Percentiles rank a stretch among this genome's conserved stretches.
phyloP scores from a whole-genome alignment of 495 filamentous ascomycete species.

The Endocarpon pusillum region DNA sequence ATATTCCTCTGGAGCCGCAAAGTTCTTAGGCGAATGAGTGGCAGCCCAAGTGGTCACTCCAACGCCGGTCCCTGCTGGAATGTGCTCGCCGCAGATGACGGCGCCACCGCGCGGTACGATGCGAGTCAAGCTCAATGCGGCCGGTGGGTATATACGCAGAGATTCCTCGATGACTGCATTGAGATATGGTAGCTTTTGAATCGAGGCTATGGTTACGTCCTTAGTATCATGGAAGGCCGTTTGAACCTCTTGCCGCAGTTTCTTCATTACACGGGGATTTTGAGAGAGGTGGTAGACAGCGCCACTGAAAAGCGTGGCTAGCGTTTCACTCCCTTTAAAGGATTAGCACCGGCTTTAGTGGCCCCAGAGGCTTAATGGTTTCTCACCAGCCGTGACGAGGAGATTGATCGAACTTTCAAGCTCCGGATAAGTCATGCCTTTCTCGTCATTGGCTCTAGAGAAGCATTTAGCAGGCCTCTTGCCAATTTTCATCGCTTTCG shows the following conservation, averaged over 20 bases:
- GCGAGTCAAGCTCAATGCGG: slow-evolving; percentile 14
- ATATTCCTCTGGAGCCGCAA: slow-evolving; percentile 20
- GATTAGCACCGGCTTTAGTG: not conserved
- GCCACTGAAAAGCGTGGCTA: slow-evolving; percentile 33
- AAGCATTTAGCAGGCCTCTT: slow-evolving; percentile 3
- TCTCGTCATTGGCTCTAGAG: slow-evolving; percentile 29
- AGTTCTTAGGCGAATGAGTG: slow-evolving; percentile 18
- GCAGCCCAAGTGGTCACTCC: slow-evolving; percentile 22
- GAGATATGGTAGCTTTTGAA: slow-evolving; percentile 18
- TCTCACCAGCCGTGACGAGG: slow-evolving; percentile 38
- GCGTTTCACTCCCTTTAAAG: slow-evolving; percentile 35
- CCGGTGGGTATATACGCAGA: slow-evolving; percentile 25
- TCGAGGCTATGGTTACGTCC: slow-evolving; percentile 28
- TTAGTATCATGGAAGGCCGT: slow-evolving; percentile 16
- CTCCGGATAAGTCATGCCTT: slow-evolving; percentile 46
- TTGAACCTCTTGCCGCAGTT: slow-evolving; percentile 27
- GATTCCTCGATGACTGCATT: slow-evolving; percentile 26
- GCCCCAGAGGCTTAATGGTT: slow-evolving; percentile 19
- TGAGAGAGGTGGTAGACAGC: slow-evolving; percentile 32
- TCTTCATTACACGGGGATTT: slow-evolving; percentile 19
- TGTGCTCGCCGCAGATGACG: not conserved
- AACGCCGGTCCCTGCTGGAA: slow-evolving; percentile 14
- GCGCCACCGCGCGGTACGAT: not conserved
- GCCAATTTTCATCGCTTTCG: slow-evolving; percentile 6
- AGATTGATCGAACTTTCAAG: slow-evolving; percentile 57